A percentile compares a stretch with the other conserved stretches of the same genome.
Evolutionary conservation across 1,284 basidiomycete species (phyloP).

Genomic region (Ceratobasidium sp.): DNA sequence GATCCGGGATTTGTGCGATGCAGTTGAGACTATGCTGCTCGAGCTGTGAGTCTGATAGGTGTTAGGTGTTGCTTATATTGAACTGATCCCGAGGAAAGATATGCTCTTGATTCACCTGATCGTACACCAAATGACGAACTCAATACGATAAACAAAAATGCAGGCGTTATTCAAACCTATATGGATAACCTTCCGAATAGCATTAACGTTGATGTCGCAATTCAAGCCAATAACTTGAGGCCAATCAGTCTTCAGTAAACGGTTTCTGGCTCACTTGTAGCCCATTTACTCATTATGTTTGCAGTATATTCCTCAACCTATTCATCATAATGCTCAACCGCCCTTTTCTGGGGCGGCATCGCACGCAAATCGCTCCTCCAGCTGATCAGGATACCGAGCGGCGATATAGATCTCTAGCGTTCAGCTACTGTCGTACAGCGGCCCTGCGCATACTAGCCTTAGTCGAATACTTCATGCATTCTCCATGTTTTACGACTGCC

Average conservation of each 20-base stretch:
- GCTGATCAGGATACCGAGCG: constrained; percentile 1
- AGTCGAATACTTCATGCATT: constrained; percentile 12
- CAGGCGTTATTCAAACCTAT: background rate
- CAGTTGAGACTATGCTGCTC: constrained; percentile 20
- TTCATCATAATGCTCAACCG: constrained; percentile 28
- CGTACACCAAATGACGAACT: constrained; percentile 14
- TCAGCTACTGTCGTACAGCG: constrained; percentile 26
- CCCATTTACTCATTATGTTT: background rate
- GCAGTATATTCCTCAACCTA: constrained; percentile 28
- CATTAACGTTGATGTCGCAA: background rate
- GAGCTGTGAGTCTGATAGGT: background rate
- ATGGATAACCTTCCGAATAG: constrained; percentile 9
- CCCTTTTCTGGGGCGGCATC: constrained; percentile 7
- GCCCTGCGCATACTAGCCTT: constrained; percentile 17
- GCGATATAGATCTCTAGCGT: constrained; percentile 19
- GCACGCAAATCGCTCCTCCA: background rate
- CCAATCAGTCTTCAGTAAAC: constrained; percentile 17
- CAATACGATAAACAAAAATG: constrained; percentile 11
- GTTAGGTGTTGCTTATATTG: background rate
- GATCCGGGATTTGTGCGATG: constrained; percentile 12
- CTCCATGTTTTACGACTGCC: constrained; percentile 22
- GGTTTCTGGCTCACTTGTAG: background rate
- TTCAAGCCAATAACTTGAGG: background rate
- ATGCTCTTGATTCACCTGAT: constrained; percentile 3
- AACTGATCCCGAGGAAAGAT: background rate